Conservation (phyloP, 1,284 basidiomycete genomes). For the Puccinia triticina region DNA sequence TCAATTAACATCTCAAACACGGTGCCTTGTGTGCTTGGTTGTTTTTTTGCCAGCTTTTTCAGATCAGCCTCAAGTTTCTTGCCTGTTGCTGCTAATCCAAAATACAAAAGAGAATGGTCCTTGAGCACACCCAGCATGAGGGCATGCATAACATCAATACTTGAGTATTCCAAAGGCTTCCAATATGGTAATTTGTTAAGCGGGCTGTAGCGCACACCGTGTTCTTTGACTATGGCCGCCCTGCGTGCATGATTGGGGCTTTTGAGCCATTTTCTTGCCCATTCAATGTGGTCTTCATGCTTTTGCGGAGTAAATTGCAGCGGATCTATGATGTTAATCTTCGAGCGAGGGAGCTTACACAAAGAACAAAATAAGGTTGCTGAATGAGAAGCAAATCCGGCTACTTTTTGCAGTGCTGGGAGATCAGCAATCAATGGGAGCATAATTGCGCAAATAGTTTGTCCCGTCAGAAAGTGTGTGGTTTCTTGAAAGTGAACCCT, state of each 20-base stretch:
- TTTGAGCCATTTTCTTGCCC: neutral
- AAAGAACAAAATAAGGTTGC: too few relatives aligned
- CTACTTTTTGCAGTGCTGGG: neutral
- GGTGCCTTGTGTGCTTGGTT: neutral
- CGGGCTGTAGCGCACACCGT: conserved; percentile 16
- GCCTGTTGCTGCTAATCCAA: neutral
- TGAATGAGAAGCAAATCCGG: neutral
- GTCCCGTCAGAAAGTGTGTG: neutral
- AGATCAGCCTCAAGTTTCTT: conserved; percentile 4
- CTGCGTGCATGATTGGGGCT: neutral
- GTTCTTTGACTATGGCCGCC: neutral
- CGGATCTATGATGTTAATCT: neutral
- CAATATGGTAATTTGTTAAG: conserved; percentile 23
- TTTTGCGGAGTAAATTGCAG: neutral
- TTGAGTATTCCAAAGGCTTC: conserved; percentile 5
- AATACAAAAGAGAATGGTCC: conserved; percentile 11
- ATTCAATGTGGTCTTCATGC: neutral
- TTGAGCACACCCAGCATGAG: conserved; percentile 27
- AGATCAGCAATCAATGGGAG: conserved; percentile 35
- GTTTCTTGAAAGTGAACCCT: neutral
- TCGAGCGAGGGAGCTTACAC: neutral
- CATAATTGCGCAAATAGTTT: neutral
- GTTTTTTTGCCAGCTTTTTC: neutral
- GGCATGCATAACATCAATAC: neutral
- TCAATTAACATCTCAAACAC: neutral